Percentiles rank a stretch among this genome's conserved stretches.
Evolutionary conservation across 75 land plant species (phyloP).

Genomic region (Chamaecyparis obtusa): DNA sequence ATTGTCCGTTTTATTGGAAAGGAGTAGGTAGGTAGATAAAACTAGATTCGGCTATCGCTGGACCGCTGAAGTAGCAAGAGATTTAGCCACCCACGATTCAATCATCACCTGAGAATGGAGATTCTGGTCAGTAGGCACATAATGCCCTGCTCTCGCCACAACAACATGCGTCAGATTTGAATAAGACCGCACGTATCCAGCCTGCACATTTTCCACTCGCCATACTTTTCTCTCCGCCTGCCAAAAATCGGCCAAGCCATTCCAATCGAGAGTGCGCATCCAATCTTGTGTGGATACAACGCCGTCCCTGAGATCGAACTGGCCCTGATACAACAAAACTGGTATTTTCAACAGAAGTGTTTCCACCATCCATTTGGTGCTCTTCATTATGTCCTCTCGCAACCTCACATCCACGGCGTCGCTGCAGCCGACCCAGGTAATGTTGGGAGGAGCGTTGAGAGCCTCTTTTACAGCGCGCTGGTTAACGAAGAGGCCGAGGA

Average conservation of each 20-base stretch:
- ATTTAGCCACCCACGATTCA: constrained; percentile 57
- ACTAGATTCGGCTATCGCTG: too few species aligned
- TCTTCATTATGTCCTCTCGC: too few species aligned
- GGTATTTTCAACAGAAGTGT: too few species aligned
- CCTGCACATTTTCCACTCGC: constrained; percentile 44
- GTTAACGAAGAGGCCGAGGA: constrained; percentile 37
- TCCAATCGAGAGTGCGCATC: constrained; percentile 71
- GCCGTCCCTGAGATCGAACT: constrained; percentile 46
- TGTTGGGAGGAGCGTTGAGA: too few species aligned
- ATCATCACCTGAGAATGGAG: constrained; percentile 67
- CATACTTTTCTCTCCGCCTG: constrained; percentile 59
- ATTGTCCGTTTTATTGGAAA: too few species aligned
- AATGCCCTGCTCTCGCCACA: constrained; percentile 13
- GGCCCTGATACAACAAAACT: too few species aligned
- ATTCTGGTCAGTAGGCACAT: constrained; percentile 63
- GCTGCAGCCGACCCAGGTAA: too few species aligned
- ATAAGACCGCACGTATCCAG: constrained; percentile 69
- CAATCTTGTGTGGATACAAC: constrained; percentile 69
- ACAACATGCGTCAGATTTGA: constrained; percentile 61
- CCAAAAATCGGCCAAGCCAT: constrained; percentile 32
- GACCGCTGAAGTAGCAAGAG: too few species aligned
- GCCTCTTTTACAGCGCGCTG: constrained; percentile 1
- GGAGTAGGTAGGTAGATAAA: too few species aligned
- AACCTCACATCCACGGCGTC: too few species aligned
- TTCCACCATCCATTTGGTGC: too few species aligned